Evolutionary conservation across 2,329 filamentous ascomycete genomes (phyloP).

Genomic region (Calonectria hawksworthii): DNA sequence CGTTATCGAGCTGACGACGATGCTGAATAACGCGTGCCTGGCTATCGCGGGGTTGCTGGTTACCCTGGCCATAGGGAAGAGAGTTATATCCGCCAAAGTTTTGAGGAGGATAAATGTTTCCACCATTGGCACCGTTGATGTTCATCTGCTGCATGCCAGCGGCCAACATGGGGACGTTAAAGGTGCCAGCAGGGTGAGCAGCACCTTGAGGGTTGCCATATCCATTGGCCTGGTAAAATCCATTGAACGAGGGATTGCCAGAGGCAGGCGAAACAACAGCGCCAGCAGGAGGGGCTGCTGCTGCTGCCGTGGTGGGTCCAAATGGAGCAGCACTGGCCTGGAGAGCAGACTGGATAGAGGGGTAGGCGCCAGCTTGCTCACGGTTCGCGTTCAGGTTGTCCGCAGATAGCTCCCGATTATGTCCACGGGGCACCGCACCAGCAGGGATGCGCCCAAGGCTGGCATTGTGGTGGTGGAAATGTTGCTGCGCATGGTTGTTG

Average conservation of each 20-base stretch:
- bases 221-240: conserved; percentile 50
- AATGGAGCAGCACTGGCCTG: conserved; percentile 87
- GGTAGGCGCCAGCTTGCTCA: conserved; percentile 65
- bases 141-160: conserved; percentile 78
- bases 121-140: conserved; percentile 60
- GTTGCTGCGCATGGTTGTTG: conserved; percentile 73
- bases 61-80: conserved; percentile 63
- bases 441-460: conserved; percentile 85
- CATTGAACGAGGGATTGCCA: conserved; percentile 43
- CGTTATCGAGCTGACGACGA: conserved; percentile 80
- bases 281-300: conserved; percentile 46
- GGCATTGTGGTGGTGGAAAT: conserved; percentile 83
- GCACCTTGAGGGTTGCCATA: conserved; percentile 48
- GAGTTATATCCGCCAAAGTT: conserved; percentile 71
- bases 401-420: conserved; percentile 79
- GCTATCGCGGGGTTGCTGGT: conserved; percentile 75
- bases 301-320: conserved; percentile 65
- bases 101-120: conserved; percentile 66
- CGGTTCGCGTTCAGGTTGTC: conserved; percentile 59
- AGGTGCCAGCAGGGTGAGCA: conserved; percentile 43
- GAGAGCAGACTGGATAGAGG: conserved; percentile 77
- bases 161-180: conserved; percentile 66
- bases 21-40: conserved; percentile 82
- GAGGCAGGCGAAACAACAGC: conserved; percentile 42
- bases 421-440: conserved; percentile 74